Evolutionary conservation across 441 rosid genomes (phyloP), one percentile per base, ranked within the genome.

Genomic region (Hura crepitans): DNA sequence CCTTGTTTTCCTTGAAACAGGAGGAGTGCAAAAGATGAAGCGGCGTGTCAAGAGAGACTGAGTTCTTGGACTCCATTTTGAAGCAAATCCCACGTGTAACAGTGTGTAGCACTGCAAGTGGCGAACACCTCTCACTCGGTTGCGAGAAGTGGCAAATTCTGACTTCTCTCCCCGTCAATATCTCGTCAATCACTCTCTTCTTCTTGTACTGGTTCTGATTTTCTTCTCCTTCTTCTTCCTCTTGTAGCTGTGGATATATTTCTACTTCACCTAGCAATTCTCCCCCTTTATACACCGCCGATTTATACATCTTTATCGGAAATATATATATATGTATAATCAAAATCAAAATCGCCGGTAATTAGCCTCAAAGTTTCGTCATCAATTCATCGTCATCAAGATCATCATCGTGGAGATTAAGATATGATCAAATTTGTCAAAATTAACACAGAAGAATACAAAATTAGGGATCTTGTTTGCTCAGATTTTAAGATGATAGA

Each of bases 1-100:
- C 99, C 99, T 95, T 92, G 88, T 84, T 92, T 71, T 95, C 92
- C 70, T 83, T 82, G 82, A 87, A 81, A 86, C 98, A 90, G 66
- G 91, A 78, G 54, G 88, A 74, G 77, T 88, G 91, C 87, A 92
- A 85, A 77, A 85, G 82, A 74, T 72, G 84, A 23, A 92, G 91
- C 85, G 77, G 81, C 78, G 78, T 46, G 78, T 86, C 86, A 67
- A 63, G 82, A 31, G 75, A 62, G 63, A 68, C 56, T 39, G 85
- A 77, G 75, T 84, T 71, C 77, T 80, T 76, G 72, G 93, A 85
- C 82, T 92, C 96, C 90, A 95, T 83, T 87, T 92, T 95, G 90
- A 90, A 90, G 94, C 94, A 89, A 60, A 86, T 76, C 72, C 98
- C 96, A 83, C 62, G 72, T 59, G 91, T 67, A 73, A 95, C 69